Percentiles rank a stretch among this genome's conserved stretches.
Conservation (phyloP, 208 protist genomes). For the Cochliopodium minus region DNA sequence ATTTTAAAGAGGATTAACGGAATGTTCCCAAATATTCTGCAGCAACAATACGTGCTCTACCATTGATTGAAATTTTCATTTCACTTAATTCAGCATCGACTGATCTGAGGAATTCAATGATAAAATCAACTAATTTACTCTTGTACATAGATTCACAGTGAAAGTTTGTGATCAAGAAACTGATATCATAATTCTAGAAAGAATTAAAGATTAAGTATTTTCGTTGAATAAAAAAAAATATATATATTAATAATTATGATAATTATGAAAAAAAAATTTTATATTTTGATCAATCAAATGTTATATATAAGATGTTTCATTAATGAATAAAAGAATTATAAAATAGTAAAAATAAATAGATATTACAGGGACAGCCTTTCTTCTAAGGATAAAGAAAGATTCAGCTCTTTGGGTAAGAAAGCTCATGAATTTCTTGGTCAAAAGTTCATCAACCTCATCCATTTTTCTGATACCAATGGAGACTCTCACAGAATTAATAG, state of each 20-base stretch:
- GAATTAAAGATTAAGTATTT: constrained; percentile 12
- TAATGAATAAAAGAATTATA: not conserved
- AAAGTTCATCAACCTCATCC: constrained; percentile 74
- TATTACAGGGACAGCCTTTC: constrained; percentile 61
- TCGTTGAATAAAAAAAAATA: constrained; percentile 11
- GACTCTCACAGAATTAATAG: constrained; percentile 85
- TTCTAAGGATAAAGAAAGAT: constrained; percentile 71
- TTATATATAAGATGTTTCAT: constrained; percentile 15
- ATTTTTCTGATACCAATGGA: constrained; percentile 64
- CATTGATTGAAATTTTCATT: constrained; percentile 73
- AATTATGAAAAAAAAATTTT: not conserved
- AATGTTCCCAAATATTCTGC: constrained; percentile 43
- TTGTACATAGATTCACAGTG: constrained; percentile 77
- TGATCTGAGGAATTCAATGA: constrained; percentile 78
- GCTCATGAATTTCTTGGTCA: constrained; percentile 70
- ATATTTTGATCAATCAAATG: not conserved
- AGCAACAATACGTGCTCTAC: constrained; percentile 46
- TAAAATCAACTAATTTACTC: constrained; percentile 80
- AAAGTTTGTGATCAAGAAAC: constrained; percentile 87
- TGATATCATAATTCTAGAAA: constrained; percentile 76
- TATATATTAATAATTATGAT: constrained; percentile 15
- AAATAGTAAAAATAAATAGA: not conserved
- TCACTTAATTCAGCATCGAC: constrained; percentile 81
- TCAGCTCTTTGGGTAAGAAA: constrained; percentile 81
- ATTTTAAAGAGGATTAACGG: too few species aligned